Evolutionary conservation across 1,139 yeast species (phyloP).

Genomic region (Saccharomycopsis hybrid): DNA sequence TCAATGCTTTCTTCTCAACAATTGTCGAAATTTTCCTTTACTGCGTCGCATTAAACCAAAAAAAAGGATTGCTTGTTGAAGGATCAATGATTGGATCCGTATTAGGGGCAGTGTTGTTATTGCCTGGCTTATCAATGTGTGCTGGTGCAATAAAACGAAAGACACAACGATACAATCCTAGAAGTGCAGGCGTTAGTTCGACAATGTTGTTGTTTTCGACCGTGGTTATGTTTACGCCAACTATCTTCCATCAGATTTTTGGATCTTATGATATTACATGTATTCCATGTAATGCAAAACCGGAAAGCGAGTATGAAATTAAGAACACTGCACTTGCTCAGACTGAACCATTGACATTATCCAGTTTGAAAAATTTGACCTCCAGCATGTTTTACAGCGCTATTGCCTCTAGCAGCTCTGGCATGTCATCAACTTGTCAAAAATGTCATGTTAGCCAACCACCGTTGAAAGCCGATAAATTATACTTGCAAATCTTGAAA

Average conservation of each 20-base stretch:
- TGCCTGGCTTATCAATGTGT: slow-evolving; percentile 96
- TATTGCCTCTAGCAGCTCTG: slow-evolving; percentile 1
- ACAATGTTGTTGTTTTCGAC: slow-evolving; percentile 91
- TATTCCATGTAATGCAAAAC: slow-evolving; percentile 36
- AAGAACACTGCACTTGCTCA: background rate
- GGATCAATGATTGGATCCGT: slow-evolving; percentile 97
- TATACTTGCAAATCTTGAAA: slow-evolving; percentile 59
- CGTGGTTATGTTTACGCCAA: slow-evolving; percentile 90
- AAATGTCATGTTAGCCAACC: slow-evolving; percentile 80
- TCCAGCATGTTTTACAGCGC: background rate
- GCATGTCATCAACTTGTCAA: slow-evolving; percentile 37
- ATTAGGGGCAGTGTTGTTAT: slow-evolving; percentile 80
- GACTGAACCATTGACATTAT: slow-evolving; percentile 10
- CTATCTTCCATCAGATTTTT: slow-evolving; percentile 81
- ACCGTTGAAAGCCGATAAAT: slow-evolving; percentile 52
- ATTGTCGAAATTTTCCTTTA: slow-evolving; percentile 89
- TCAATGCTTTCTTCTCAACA: slow-evolving; percentile 95
- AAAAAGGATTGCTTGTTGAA: slow-evolving; percentile 86
- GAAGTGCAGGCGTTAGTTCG: slow-evolving; percentile 94
- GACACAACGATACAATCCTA: slow-evolving; percentile 92
- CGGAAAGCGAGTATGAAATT: no score
- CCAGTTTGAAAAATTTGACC: background rate
- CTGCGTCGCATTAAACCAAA: slow-evolving; percentile 82
- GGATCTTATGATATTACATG: slow-evolving; percentile 84
- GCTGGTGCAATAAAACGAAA: slow-evolving; percentile 89